Evolutionary conservation across 805 yeast genomes (phyloP).

Genomic region (Saccharomyces kudriavzevii): DNA sequence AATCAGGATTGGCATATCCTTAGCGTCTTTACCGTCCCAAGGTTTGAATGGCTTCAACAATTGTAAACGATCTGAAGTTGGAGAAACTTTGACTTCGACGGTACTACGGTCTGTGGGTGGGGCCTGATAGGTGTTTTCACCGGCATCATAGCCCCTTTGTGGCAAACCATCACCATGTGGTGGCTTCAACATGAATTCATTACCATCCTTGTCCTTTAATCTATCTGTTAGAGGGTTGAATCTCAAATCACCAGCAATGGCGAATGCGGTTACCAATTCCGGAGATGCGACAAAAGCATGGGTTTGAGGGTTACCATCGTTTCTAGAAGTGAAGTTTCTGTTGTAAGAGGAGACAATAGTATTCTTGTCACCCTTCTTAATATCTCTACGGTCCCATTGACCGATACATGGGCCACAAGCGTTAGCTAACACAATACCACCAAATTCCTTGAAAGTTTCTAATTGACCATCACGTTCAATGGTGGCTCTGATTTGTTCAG

Average conservation of each 20-base stretch:
- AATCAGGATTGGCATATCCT: constrained; percentile 83
- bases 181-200: constrained; percentile 78
- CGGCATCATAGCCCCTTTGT: constrained; percentile 78
- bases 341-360: constrained; percentile 95
- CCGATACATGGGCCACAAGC: constrained; percentile 99
- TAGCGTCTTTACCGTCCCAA: constrained; percentile 95
- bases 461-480: constrained; percentile 90
- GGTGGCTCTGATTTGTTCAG: constrained; percentile 96
- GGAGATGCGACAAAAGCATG: constrained; percentile 97
- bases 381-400: constrained; percentile 94
- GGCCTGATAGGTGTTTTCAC: constrained; percentile 93
- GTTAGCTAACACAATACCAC: constrained; percentile 89
- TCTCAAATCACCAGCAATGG: constrained; percentile 91
- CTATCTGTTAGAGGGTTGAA: constrained; percentile 93
- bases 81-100: constrained; percentile 70
- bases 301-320: constrained; percentile 95
- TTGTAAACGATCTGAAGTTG: constrained; percentile 95
- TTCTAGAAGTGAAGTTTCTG: constrained; percentile 97
- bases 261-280: constrained; percentile 90
- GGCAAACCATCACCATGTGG: constrained; percentile 92
- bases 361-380: constrained; percentile 88
- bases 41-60: constrained; percentile 85
- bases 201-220: constrained; percentile 80
- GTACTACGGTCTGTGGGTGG: constrained; percentile 81
- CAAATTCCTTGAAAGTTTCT: constrained; percentile 70